Base-by-base conservation (phyloP, 768 basidiomycete genomes). In the Mycena floridula region DNA sequence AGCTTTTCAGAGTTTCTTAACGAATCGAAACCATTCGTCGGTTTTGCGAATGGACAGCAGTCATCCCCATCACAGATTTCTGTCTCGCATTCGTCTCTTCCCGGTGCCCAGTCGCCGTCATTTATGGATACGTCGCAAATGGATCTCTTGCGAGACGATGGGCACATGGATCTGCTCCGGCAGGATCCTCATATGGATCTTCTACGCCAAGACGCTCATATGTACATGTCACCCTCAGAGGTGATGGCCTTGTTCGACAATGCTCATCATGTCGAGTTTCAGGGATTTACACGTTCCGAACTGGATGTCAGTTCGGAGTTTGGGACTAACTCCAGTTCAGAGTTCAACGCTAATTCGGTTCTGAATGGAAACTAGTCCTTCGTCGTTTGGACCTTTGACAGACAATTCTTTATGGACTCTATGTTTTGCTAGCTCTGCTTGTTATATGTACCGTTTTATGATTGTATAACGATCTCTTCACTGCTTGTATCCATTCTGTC, bases 161-260 rank as follows among this genome's bases (percentile, higher is more conserved):
- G 9, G 28, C 11, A 32, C 11, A 9, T 32, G n/a, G 28, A 32
- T n/a, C n/a, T n/a, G n/a, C 28, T 32, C 28, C 28, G 11, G 28
- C 28, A n/a, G n/a, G n/a, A n/a, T n/a, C n/a, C n/a, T n/a, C n/a
- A n/a, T n/a, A n/a, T n/a, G n/a, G n/a, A 27, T 15, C 20, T 37
- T 16, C n/a, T 43, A 32, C 40, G 22, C 26, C 26, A 35, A 25
- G 76, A 79, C 46, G 52, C 74, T 25, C 63, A 69, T 35, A 60
- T 77, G 63, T 79, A 78, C 53, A 72, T 83, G 73, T 69, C 73
- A 6, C 69, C 74, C 28, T 64, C 69, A 38, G 81, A 83, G 48
- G 73, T 84, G 66, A 71, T 83, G 69, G 70, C 73, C 49, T 65
- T 85, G 57, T 77, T 84, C 47, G 70, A 69, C 50, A 79, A 74